Evolutionary conservation across 2,329 filamentous ascomycete genomes (phyloP), one percentile per base, ranked within the genome.

Genomic region (Phaeosphaeria sp.): DNA sequence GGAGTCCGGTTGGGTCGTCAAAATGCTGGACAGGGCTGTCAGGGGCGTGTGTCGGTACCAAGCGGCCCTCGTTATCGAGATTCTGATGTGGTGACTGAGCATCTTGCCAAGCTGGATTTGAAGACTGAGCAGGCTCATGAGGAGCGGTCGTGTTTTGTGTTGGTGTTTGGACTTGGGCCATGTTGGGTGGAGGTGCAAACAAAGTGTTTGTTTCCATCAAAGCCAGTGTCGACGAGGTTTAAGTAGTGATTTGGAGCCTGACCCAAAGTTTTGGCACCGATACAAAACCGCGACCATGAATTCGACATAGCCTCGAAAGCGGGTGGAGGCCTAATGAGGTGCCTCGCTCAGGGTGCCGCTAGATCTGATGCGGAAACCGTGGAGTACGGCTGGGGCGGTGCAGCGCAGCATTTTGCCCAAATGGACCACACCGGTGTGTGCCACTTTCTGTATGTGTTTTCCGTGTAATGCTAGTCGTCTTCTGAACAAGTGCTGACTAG

Each of bases 1-100:
- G 55, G 2, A 62, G 56, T 20, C 64, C 59, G 20, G 48, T 13
- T 1, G 55, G 51, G 20, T 23, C 21, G 20, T 47, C 42, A 10
- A 53, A 47, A 25, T 42, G 27, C 27, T 53, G 30, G 43, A n/a
- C 18, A 11, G 42, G 30, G 13, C 43, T 47, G 11, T 39, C 21
- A 11, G 51, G 21, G 18, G 41, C 9, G 3, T 50, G 30, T 22
- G 30, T 22, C 6, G 30, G 20, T 18, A 21, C n/a, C 5, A 27
- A 5, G 10, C 18, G 47, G 18, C 33, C 33, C 6, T 23, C 33
- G 17, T 30, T 46, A 15, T 46, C 44, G 10, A 46, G 22, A 25
- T 20, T 21, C 3, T 46, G 44, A 9, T 20, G 9, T 25, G 7
- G 17, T 3, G 44, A 10, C n/a, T 46, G 44, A 17, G 44, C 7